Evolutionary conservation across 2,329 filamentous ascomycete species (phyloP).

Genomic region (Chalaropsis thielavioides): DNA sequence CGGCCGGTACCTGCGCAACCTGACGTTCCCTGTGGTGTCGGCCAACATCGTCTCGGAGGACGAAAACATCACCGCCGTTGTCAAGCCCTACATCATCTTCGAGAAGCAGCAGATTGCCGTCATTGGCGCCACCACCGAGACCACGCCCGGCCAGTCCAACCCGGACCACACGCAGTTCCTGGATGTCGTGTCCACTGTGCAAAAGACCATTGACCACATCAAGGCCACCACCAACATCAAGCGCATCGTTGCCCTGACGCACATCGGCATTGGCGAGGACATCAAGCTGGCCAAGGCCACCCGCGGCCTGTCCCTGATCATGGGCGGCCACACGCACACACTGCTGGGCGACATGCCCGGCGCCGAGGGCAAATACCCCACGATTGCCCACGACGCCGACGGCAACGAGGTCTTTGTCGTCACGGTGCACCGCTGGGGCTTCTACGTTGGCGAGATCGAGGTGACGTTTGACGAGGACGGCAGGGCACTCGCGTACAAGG

Average conservation of each 20-base stretch:
- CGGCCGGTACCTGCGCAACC: conserved; percentile 45
- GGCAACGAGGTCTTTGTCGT: conserved; percentile 56
- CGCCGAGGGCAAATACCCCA: conserved; percentile 47
- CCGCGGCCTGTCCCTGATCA: conserved; percentile 51
- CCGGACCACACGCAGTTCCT: conserved; percentile 46
- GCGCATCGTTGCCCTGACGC: conserved; percentile 50
- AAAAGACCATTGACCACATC: conserved; percentile 48
- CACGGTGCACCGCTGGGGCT: conserved; percentile 53
- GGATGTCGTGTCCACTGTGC: conserved; percentile 42
- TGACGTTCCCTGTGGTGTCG: conserved; percentile 50
- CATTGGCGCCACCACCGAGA: conserved; percentile 49
- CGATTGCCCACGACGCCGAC: conserved; percentile 43
- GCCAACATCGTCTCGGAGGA: conserved; percentile 50
- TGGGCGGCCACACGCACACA: conserved; percentile 48
- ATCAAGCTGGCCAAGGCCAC: conserved; percentile 45
- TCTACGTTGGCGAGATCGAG: conserved; percentile 54
- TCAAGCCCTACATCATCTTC: conserved; percentile 52
- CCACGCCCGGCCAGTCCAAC: conserved; percentile 42
- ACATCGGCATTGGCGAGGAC: conserved; percentile 52
- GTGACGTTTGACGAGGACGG: conserved; percentile 47
- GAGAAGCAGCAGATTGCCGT: conserved; percentile 45
- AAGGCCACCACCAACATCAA: conserved; percentile 46
- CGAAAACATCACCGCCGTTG: conserved; percentile 43
- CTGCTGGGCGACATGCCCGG: conserved; percentile 45
- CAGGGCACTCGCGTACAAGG: conserved; percentile 47